A percentile compares a stretch with the other conserved stretches of the same genome.
Evolutionary conservation across 129 eudicot genomes (phyloP).

Genomic region (Saussurea involucrata): DNA sequence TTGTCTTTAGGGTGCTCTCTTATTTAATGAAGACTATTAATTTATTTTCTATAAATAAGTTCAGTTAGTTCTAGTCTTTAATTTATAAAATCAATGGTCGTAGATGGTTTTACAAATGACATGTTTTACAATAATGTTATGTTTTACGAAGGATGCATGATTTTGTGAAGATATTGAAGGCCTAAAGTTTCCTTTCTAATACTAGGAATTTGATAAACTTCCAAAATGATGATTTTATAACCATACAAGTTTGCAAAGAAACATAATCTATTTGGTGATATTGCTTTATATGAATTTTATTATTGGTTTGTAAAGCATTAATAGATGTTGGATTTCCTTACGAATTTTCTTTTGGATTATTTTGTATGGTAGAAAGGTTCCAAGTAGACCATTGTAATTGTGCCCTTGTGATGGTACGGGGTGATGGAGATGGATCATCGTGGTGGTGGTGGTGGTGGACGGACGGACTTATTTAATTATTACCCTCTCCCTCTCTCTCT

Average conservation of each 20-base stretch:
- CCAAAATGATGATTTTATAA: too few relatives aligned
- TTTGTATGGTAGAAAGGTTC: slow-evolving; percentile 1
- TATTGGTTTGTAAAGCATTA: not conserved
- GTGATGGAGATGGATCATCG: slow-evolving; percentile 18
- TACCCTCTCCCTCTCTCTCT: not conserved
- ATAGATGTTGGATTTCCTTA: not conserved
- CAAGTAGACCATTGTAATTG: not conserved
- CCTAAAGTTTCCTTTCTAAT: not conserved
- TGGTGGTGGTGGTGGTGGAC: not conserved
- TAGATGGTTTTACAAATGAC: too few relatives aligned
- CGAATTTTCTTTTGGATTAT: not conserved
- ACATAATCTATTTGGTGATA: not conserved
- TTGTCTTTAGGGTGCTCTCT: too few relatives aligned
- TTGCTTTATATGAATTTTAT: not conserved
- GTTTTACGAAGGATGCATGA: too few relatives aligned
- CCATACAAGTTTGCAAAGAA: not conserved
- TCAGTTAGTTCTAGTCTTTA: too few relatives aligned
- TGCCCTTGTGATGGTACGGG: slow-evolving; percentile 16
- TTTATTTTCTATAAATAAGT: too few relatives aligned
- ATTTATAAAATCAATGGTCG: too few relatives aligned
- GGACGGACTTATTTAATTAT: not conserved
- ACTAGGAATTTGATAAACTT: not conserved
- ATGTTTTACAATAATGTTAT: too few relatives aligned
- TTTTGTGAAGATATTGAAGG: not conserved
- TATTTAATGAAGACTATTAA: too few relatives aligned